phyloP scores from a whole-genome alignment of 1,284 basidiomycete species.

The Limonomyces culmigenus region DNA sequence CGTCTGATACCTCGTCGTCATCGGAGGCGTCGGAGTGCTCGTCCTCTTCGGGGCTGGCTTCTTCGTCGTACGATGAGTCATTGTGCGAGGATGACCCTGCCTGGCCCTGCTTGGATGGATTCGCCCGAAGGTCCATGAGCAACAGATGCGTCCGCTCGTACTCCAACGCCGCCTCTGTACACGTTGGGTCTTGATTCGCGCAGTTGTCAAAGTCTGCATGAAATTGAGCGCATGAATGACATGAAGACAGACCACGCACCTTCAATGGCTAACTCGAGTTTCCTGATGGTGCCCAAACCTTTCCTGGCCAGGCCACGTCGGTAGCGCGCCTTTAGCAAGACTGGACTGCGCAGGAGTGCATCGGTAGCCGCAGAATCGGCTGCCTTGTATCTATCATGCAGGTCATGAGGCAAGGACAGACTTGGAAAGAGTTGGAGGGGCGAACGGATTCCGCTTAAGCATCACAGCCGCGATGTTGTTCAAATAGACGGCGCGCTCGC shows the following conservation, averaged over 20 bases:
- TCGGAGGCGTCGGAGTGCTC: no score
- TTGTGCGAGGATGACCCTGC: no score
- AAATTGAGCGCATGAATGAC: no score
- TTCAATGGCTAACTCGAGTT: slow-evolving; percentile 7
- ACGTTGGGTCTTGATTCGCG: slow-evolving; percentile 16
- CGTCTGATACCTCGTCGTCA: no score
- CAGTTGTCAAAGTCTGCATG: slow-evolving; percentile 24
- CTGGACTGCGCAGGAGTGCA: slow-evolving; percentile 23
- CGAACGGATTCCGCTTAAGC: slow-evolving; percentile 23
- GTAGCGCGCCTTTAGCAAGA: slow-evolving; percentile 23
- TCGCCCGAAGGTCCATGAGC: slow-evolving; percentile 11
- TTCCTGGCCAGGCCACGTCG: slow-evolving; percentile 24
- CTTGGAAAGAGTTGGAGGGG: background rate
- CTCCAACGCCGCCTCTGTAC: slow-evolving; percentile 14
- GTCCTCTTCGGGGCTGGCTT: slow-evolving; percentile 17
- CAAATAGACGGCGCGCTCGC: slow-evolving; percentile 16
- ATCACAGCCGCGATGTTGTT: slow-evolving; percentile 23
- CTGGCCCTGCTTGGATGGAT: slow-evolving; percentile 2
- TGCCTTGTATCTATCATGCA: slow-evolving; percentile 19
- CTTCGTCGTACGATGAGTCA: slow-evolving; percentile 15
- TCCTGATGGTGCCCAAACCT: slow-evolving; percentile 15
- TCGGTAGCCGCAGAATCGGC: slow-evolving; percentile 23
- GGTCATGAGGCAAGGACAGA: background rate
- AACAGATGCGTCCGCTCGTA: no score
- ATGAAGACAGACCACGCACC: background rate